Percentiles rank a stretch among this genome's conserved stretches.
Evolutionary conservation across 2,329 filamentous ascomycete species (phyloP).

Genomic region (Nigrospora sphaerica): DNA sequence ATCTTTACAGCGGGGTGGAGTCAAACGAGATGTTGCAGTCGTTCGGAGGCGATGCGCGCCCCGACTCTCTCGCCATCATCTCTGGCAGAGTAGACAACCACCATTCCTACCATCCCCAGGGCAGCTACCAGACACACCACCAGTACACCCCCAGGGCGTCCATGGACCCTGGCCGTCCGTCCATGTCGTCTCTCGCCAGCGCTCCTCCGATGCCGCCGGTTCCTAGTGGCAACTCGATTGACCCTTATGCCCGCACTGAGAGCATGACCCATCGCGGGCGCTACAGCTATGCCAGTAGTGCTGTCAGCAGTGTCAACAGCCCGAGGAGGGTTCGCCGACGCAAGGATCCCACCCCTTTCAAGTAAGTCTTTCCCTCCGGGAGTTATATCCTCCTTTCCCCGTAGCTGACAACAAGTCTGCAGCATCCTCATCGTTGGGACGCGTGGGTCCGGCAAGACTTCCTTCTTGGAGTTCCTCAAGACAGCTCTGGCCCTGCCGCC

Average conservation of each 20-base stretch:
- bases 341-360: constrained; percentile 97
- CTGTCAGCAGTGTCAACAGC: constrained; percentile 85
- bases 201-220: constrained; percentile 56
- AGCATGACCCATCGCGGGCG: constrained; percentile 96
- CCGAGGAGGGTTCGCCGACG: constrained; percentile 85
- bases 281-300: constrained; percentile 92
- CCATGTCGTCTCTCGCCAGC: constrained; percentile 35
- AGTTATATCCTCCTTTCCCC: constrained; percentile 3
- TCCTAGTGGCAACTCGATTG: constrained; percentile 54
- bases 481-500: constrained; percentile 75
- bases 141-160: constrained; percentile 35
- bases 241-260: constrained; percentile 77
- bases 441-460: constrained; percentile 85
- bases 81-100: constrained; percentile 24
- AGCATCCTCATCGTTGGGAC: constrained; percentile 89
- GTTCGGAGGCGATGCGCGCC: constrained; percentile 25
- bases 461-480: constrained; percentile 92
- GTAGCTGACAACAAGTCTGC: constrained; percentile 10
- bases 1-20: constrained; percentile 30
- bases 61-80: constrained; percentile 24
- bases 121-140: constrained; percentile 22
- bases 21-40: constrained; percentile 22
- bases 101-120: constrained; percentile 21
- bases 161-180: constrained; percentile 42
- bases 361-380: constrained; percentile 56